Evolutionary conservation across 768 basidiomycete species (phyloP).

Genomic region (Amanita rimosa): DNA sequence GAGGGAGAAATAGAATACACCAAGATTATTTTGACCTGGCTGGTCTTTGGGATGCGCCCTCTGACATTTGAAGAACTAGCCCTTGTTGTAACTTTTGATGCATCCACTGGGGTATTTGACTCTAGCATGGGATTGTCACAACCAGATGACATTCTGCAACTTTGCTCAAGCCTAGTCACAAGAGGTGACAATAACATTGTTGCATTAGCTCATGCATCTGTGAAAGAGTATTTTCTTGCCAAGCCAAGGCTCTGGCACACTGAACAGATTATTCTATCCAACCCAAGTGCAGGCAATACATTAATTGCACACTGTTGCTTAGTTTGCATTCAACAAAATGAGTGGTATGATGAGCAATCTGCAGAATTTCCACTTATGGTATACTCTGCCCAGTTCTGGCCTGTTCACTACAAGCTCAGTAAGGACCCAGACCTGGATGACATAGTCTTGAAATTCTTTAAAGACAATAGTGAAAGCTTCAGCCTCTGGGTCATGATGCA

Average conservation of each 20-base stretch:
- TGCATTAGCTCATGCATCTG: not conserved
- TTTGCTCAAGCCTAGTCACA: slow-evolving; percentile 2
- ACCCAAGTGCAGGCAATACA: not conserved
- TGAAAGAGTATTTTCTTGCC: not conserved
- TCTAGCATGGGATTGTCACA: not conserved
- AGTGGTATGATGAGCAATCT: not conserved
- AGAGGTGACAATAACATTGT: not conserved
- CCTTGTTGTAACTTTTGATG: not conserved
- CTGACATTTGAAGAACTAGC: not conserved
- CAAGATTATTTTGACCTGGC: not conserved
- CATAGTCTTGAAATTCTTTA: not conserved
- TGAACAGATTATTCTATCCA: not conserved
- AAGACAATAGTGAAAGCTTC: not conserved
- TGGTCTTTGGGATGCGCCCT: not conserved
- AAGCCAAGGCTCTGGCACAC: not conserved
- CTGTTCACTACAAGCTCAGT: not conserved
- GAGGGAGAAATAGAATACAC: not conserved
- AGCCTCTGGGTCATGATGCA: not conserved
- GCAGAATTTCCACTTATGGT: not conserved
- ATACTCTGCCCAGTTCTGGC: not conserved
- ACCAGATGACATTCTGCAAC: not conserved
- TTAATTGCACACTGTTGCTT: not conserved
- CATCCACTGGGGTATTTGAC: not conserved
- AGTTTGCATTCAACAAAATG: not conserved
- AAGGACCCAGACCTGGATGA: not conserved